These are phyloP conservation scores for Exophiala oligosperma DNA, from an alignment of 2,329 filamentous ascomycete genomes.

Conservation along the genomic window DNA sequence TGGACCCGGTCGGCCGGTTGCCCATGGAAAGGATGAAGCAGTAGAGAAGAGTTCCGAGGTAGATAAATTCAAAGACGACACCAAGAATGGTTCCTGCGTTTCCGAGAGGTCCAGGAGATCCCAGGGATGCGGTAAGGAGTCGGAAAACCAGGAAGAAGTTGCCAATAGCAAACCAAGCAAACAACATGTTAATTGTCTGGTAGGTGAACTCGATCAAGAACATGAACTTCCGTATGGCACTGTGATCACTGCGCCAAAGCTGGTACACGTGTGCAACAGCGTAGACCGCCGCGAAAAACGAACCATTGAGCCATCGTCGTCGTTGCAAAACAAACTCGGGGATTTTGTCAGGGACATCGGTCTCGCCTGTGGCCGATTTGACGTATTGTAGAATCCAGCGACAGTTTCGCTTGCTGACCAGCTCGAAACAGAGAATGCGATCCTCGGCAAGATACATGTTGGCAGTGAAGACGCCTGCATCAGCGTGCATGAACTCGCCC, in stretches of 20 bases:
- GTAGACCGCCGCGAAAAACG: conserved; percentile 97
- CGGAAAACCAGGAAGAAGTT: conserved; percentile 99
- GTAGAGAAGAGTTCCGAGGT: conserved; percentile 85
- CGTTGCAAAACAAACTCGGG: conserved; percentile 94
- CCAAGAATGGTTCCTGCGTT: conserved; percentile 76
- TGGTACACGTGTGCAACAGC: conserved; percentile 93
- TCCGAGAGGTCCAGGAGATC: conserved; percentile 67
- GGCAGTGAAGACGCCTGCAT: conserved; percentile 93
- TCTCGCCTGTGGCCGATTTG: conserved; percentile 95
- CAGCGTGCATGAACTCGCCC: conserved; percentile 92
- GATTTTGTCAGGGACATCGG: conserved; percentile 91
- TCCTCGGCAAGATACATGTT: conserved; percentile 64
- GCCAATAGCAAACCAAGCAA: conserved; percentile 96
- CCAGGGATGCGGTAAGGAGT: conserved; percentile 86
- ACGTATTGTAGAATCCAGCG: conserved; percentile 98
- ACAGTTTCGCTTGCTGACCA: conserved; percentile 95
- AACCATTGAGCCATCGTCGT: conserved; percentile 97
- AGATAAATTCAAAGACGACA: conserved; percentile 93
- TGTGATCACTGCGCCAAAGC: conserved; percentile 91
- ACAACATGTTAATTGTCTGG: conserved; percentile 93
- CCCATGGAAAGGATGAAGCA: conserved; percentile 95
- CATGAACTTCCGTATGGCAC: conserved; percentile 79
- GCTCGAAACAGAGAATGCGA: conserved; percentile 63
- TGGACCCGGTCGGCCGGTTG: conserved; percentile 91
- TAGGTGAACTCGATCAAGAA: conserved; percentile 92